These are phyloP conservation scores for Climacium dendroides DNA, from an alignment of 225 moss, liverwort and hornwort species.

Conservation along the genomic window DNA sequence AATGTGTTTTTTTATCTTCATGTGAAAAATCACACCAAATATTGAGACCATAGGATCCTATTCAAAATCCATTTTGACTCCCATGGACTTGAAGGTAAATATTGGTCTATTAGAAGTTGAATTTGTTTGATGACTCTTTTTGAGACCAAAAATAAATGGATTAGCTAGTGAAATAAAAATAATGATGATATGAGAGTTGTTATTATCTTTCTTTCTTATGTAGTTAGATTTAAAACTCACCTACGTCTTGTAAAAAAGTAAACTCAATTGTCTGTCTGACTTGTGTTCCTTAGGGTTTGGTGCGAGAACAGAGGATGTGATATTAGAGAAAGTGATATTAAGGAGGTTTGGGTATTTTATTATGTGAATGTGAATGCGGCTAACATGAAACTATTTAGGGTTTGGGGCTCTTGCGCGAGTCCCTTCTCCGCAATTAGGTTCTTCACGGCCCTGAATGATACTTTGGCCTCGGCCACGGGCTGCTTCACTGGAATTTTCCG, in stretches of 20 bases:
- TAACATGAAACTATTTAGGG: background rate
- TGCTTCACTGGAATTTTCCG: background rate
- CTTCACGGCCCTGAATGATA: background rate
- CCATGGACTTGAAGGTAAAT: background rate
- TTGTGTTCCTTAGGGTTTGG: background rate
- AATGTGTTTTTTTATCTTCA: too few relatives aligned
- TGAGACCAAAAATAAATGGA: background rate
- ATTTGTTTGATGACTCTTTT: background rate
- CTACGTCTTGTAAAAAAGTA: background rate
- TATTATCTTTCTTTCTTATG: too few relatives aligned
- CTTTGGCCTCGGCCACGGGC: background rate
- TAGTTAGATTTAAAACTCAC: background rate
- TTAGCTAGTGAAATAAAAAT: background rate
- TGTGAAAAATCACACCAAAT: too few relatives aligned
- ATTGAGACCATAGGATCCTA: too few relatives aligned
- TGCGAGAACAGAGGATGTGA: background rate
- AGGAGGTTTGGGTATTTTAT: background rate
- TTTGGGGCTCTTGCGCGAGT: background rate
- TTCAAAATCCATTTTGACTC: too few relatives aligned
- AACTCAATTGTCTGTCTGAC: background rate
- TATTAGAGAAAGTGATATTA: background rate
- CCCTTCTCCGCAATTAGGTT: background rate
- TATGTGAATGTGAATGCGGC: background rate
- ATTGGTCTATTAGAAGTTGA: background rate
- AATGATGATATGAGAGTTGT: background rate